Evolutionary conservation across 331 rosid genomes (phyloP).

Genomic region (Rhamnella rubrinervis): DNA sequence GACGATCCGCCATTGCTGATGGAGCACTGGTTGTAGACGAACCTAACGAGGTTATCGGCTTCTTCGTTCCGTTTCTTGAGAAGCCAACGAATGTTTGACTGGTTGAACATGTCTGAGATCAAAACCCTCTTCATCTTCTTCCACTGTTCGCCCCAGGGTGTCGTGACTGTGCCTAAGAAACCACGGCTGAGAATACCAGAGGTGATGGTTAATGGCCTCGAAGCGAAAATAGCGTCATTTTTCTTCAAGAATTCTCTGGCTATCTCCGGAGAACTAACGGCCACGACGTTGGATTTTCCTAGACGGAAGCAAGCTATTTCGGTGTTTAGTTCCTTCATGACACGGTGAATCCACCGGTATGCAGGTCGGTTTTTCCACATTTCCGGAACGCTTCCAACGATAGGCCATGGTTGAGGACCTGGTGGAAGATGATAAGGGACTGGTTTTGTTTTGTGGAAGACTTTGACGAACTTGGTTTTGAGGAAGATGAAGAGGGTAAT

Average conservation of each 20-base stretch:
- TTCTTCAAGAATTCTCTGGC: conserved; percentile 38
- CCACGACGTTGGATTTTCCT: conserved; percentile 36
- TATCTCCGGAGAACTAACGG: conserved; percentile 33
- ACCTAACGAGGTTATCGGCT: conserved; percentile 29
- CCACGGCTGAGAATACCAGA: conserved; percentile 7
- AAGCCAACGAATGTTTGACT: conserved; percentile 15
- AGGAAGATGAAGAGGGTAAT: too few species aligned
- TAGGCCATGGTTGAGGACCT: conserved; percentile 23
- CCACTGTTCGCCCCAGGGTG: conserved; percentile 43
- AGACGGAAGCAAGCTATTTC: conserved; percentile 42
- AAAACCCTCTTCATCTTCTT: conserved; percentile 48
- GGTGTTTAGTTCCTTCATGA: conserved; percentile 32
- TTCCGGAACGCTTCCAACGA: conserved; percentile 42
- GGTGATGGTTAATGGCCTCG: conserved; percentile 34
- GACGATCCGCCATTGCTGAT: conserved; percentile 6
- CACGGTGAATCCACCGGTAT: conserved; percentile 32
- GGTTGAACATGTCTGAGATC: conserved; percentile 21
- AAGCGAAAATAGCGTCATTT: conserved; percentile 31
- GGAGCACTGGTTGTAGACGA: conserved; percentile 21
- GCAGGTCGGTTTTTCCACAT: conserved; percentile 29
- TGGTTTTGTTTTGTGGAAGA: too few species aligned
- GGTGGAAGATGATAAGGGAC: too few species aligned
- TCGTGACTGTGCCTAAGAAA: not conserved
- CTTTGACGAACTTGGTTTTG: too few species aligned
- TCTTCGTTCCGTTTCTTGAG: conserved; percentile 20